These are phyloP conservation scores for Teunomyces kruisii DNA, from an alignment of 805 yeast genomes.

Conservation along the genomic window DNA sequence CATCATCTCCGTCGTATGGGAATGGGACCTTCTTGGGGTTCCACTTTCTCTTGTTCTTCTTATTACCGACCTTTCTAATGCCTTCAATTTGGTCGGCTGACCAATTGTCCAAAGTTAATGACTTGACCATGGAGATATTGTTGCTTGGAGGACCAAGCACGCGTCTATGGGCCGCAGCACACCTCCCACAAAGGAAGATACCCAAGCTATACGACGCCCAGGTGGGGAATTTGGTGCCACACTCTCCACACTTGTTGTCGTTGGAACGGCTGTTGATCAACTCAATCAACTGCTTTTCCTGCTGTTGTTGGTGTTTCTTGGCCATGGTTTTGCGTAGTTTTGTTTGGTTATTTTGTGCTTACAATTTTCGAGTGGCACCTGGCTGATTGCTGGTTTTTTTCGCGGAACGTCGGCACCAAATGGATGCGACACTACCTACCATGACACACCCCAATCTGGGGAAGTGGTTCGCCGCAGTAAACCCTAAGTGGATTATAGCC, in stretches of 20 bases:
- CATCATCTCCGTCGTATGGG: slow-evolving; percentile 76
- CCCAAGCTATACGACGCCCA: slow-evolving; percentile 56
- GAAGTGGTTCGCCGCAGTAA: too few species aligned
- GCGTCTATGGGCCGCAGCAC: slow-evolving; percentile 75
- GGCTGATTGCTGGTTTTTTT: background rate
- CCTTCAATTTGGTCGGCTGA: slow-evolving; percentile 49
- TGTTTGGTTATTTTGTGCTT: background rate
- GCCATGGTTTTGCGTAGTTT: slow-evolving; percentile 19
- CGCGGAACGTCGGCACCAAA: background rate
- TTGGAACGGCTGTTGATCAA: slow-evolving; percentile 60
- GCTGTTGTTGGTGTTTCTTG: slow-evolving; percentile 41
- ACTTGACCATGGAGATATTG: slow-evolving; percentile 60
- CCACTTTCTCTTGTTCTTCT: slow-evolving; percentile 60
- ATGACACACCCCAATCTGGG: background rate
- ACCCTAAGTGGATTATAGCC: too few species aligned
- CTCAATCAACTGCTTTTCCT: slow-evolving; percentile 55
- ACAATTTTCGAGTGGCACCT: background rate
- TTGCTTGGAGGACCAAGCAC: slow-evolving; percentile 51
- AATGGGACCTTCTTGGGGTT: slow-evolving; percentile 66
- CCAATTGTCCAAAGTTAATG: slow-evolving; percentile 76
- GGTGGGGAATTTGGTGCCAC: slow-evolving; percentile 67
- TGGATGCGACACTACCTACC: background rate
- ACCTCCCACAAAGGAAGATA: slow-evolving; percentile 76
- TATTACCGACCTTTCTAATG: slow-evolving; percentile 57
- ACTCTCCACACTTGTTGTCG: slow-evolving; percentile 76